Evolutionary conservation across 768 basidiomycete genomes (phyloP).

Genomic region (Amanita thiersii): DNA sequence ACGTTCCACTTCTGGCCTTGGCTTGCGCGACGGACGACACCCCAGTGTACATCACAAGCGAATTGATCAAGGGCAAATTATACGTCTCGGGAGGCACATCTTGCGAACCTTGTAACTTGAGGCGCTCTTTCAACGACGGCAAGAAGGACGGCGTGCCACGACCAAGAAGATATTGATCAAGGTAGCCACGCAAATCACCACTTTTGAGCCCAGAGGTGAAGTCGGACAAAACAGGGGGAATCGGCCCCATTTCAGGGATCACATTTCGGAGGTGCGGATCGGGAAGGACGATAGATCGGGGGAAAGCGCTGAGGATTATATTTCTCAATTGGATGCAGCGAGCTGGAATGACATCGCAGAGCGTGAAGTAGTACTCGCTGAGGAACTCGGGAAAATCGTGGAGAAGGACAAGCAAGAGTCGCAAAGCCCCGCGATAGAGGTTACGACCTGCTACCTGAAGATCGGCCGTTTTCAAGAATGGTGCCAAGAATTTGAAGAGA

Average conservation of each 20-base stretch:
- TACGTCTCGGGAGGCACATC: constrained; percentile 54
- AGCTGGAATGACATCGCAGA: constrained; percentile 88
- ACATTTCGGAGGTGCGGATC: constrained; percentile 80
- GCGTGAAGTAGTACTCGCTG: constrained; percentile 92
- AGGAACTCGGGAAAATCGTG: constrained; percentile 99
- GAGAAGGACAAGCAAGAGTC: constrained; percentile 88
- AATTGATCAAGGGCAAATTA: constrained; percentile 86
- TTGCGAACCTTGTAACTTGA: constrained; percentile 42
- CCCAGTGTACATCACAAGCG: constrained; percentile 94
- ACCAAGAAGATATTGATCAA: constrained; percentile 82
- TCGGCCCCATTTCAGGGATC: constrained; percentile 85
- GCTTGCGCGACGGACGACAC: constrained; percentile 86
- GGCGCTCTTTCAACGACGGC: constrained; percentile 69
- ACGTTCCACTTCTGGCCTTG: constrained; percentile 75
- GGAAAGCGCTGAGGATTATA: constrained; percentile 94
- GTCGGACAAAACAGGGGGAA: constrained; percentile 88
- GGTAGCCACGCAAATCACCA: constrained; percentile 66
- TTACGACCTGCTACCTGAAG: constrained; percentile 76
- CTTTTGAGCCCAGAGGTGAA: constrained; percentile 77
- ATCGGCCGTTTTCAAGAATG: constrained; percentile 80
- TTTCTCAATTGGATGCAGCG: constrained; percentile 95
- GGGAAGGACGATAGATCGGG: constrained; percentile 69
- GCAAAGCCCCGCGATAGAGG: constrained; percentile 84
- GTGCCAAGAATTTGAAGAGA: constrained; percentile 89
- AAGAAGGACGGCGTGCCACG: constrained; percentile 67